A percentile compares a stretch with the other conserved stretches of the same genome.
These are phyloP conservation scores for Ascochyta clinopodiicola DNA, from an alignment of 2,329 filamentous ascomycete species.

Conservation along the genomic window DNA sequence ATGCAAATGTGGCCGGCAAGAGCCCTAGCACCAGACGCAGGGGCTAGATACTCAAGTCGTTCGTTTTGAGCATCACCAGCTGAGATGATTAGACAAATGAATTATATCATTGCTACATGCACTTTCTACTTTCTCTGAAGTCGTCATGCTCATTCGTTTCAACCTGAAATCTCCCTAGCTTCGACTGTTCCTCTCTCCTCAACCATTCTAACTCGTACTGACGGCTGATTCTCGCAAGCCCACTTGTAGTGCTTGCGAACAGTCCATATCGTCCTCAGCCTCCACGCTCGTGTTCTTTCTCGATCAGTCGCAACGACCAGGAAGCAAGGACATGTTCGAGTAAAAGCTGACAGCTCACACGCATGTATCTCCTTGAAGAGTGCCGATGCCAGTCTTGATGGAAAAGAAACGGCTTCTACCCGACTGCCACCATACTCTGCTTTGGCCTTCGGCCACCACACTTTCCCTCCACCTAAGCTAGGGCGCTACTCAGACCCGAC, in stretches of 20 bases:
- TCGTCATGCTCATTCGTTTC: too few species aligned
- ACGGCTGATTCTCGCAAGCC: neutral
- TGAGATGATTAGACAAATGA: neutral
- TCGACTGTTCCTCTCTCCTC: too few species aligned
- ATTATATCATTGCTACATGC: neutral
- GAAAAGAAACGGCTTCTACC: too few species aligned
- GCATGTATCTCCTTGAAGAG: neutral
- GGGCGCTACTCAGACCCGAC: neutral
- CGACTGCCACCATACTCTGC: too few species aligned
- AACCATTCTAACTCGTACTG: neutral
- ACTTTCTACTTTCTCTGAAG: neutral
- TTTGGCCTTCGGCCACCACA: too few species aligned
- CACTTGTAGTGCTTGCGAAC: neutral
- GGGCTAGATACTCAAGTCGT: constrained; percentile 46
- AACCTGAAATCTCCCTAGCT: neutral
- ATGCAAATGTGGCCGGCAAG: constrained; percentile 52
- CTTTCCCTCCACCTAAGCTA: neutral
- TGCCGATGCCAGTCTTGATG: neutral
- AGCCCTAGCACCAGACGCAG: constrained; percentile 63
- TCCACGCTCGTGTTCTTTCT: neutral
- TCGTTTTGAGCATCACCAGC: neutral
- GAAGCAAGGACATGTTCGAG: neutral
- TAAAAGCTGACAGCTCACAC: neutral
- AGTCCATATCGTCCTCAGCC: neutral
- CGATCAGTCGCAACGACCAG: neutral